phyloP scores from a whole-genome alignment of 2,329 filamentous ascomycete species.

The Cladosporium sp. region DNA sequence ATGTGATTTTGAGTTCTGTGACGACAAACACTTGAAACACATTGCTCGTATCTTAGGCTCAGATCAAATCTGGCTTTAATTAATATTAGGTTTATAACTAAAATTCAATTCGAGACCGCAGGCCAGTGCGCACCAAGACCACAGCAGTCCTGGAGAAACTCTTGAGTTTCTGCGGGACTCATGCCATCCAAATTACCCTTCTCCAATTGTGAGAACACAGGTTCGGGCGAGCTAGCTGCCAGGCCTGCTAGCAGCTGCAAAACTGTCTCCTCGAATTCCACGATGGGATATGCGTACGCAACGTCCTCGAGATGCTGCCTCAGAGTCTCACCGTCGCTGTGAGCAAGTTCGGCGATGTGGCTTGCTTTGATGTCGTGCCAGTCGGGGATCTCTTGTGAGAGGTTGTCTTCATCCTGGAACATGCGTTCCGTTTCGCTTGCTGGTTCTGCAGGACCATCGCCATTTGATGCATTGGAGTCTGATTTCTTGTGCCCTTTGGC shows the following conservation, averaged over 20 bases:
- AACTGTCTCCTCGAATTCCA: slow-evolving; percentile 39
- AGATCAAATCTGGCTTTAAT: not conserved
- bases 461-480: not conserved
- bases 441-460: slow-evolving; percentile 28
- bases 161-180: slow-evolving; percentile 39
- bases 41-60: not conserved
- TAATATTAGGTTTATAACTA: not conserved
- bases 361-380: slow-evolving; percentile 41
- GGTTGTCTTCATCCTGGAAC: slow-evolving; percentile 36
- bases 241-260: slow-evolving; percentile 46
- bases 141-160: slow-evolving; percentile 37
- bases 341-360: slow-evolving; percentile 34
- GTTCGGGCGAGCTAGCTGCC: slow-evolving; percentile 45
- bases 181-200: slow-evolving; percentile 45
- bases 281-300: slow-evolving; percentile 33
- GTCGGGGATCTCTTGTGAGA: slow-evolving; percentile 30
- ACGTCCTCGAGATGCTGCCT: slow-evolving; percentile 35
- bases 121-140: slow-evolving; percentile 21
- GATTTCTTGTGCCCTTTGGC: not conserved
- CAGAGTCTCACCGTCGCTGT: slow-evolving; percentile 26
- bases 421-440: slow-evolving; percentile 34
- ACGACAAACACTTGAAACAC: not conserved
- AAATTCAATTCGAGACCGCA: not conserved
- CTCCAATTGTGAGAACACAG: slow-evolving; percentile 55
- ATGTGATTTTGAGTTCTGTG: not conserved